These are phyloP conservation scores for Kodamaea sagamina DNA, from an alignment of 805 yeast genomes.

Conservation along the genomic window DNA sequence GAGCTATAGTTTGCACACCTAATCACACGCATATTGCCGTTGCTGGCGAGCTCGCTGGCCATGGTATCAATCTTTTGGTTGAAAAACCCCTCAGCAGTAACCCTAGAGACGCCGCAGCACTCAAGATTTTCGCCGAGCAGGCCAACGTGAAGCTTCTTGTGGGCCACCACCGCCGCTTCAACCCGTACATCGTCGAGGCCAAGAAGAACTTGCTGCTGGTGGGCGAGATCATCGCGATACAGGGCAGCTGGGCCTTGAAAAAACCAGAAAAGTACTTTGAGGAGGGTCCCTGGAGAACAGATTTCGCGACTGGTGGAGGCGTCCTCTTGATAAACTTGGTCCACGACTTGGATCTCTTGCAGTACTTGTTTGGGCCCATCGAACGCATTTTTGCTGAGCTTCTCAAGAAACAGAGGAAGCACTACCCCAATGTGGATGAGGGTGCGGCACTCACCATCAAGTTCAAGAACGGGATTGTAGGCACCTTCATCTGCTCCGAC, in stretches of 20 bases:
- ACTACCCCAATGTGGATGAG: slow-evolving; percentile 36
- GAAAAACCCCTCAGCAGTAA: slow-evolving; percentile 43
- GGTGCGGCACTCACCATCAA: slow-evolving; percentile 43
- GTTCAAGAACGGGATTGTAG: slow-evolving; percentile 40
- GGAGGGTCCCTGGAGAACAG: slow-evolving; percentile 43
- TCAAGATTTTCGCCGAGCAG: slow-evolving; percentile 28
- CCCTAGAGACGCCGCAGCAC: slow-evolving; percentile 35
- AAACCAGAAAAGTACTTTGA: slow-evolving; percentile 38
- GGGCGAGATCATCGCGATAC: slow-evolving; percentile 39
- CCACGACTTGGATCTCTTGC: slow-evolving; percentile 44
- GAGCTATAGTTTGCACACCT: slow-evolving; percentile 45
- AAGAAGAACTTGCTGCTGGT: slow-evolving; percentile 32
- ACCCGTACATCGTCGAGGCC: slow-evolving; percentile 42
- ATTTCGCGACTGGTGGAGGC: slow-evolving; percentile 39
- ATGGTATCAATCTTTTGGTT: slow-evolving; percentile 39
- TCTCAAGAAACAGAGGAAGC: slow-evolving; percentile 32
- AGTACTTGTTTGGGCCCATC: slow-evolving; percentile 43
- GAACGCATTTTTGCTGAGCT: slow-evolving; percentile 41
- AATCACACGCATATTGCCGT: slow-evolving; percentile 42
- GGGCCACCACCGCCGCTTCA: slow-evolving; percentile 46
- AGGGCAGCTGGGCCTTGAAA: slow-evolving; percentile 43
- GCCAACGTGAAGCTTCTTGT: slow-evolving; percentile 35
- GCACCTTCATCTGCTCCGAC: slow-evolving; percentile 45
- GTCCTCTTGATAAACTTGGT: slow-evolving; percentile 42
- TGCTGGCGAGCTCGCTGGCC: slow-evolving; percentile 34